Evolutionary conservation across 768 basidiomycete genomes (phyloP).

Genomic region (Neoboletus subvelutipes): DNA sequence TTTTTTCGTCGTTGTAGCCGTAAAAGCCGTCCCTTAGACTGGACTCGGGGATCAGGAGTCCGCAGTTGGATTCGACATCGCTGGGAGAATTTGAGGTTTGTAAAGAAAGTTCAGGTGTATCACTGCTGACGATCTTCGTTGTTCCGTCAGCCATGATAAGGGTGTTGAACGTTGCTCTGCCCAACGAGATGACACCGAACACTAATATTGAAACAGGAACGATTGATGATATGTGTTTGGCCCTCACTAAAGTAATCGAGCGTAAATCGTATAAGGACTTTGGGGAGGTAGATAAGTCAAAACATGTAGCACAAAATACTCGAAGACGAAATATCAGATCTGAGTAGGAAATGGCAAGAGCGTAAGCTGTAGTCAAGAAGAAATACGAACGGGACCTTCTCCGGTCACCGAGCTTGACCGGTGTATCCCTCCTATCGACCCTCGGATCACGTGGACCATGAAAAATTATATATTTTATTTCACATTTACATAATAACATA

Average conservation of each 20-base stretch:
- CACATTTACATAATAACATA: constrained; percentile 14
- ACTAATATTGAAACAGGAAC: constrained; percentile 5
- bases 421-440: no score
- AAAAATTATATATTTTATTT: constrained; percentile 6
- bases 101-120: neutral
- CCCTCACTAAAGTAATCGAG: neutral
- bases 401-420: no score
- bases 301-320: neutral
- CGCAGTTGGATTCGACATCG: constrained; percentile 23
- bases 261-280: neutral
- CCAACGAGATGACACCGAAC: neutral
- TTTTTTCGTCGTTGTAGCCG: constrained; percentile 78
- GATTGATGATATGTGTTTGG: constrained; percentile 17
- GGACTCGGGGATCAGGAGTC: constrained; percentile 45
- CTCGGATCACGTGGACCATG: constrained; percentile 1
- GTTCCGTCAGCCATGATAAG: constrained; percentile 18
- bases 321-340: no score
- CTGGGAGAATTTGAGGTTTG: neutral
- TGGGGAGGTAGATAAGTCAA: neutral
- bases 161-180: constrained; percentile 4
- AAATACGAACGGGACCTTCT: neutral
- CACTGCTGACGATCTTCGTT: neutral
- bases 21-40: constrained; percentile 80
- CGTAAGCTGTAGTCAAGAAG: neutral
- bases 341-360: neutral